phyloP scores from a whole-genome alignment of 768 basidiomycete genomes.

The Pleurotus salmoneostramineus region DNA sequence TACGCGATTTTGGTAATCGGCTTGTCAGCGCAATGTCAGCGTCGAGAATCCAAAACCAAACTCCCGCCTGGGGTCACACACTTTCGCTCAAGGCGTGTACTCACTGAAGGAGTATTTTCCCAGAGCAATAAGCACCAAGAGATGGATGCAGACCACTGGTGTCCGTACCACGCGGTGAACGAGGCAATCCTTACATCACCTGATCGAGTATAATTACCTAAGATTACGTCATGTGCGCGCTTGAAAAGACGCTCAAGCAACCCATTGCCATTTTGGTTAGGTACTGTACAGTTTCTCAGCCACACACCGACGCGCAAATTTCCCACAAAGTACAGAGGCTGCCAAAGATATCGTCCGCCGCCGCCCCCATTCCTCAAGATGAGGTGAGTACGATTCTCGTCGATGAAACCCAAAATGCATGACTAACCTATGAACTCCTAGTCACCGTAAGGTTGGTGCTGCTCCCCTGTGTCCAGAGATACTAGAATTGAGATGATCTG shows the following conservation, averaged over 20 bases:
- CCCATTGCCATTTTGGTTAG: background rate
- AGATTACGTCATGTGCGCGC: background rate
- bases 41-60: background rate
- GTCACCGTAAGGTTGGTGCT: conserved; percentile 81
- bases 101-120: no score
- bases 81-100: no score
- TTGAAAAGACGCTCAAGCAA: no score
- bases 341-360: conserved; percentile 4
- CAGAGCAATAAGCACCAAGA: no score
- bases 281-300: conserved; percentile 10
- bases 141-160: no score
- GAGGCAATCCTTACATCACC: background rate
- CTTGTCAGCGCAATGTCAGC: background rate
- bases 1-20: conserved; percentile 8
- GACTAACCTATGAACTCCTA: conserved; percentile 18
- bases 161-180: no score
- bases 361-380: conserved; percentile 48
- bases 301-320: conserved; percentile 1
- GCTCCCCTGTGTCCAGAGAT: conserved; percentile 15
- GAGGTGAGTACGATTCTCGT: conserved; percentile 42
- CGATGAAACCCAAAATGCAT: no score
- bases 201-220: background rate
- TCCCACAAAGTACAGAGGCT: background rate
- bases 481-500: conserved; percentile 13
- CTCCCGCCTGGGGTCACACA: no score